phyloP scores from a whole-genome alignment of 768 basidiomycete genomes.

The Leccinum longicurvipes region DNA sequence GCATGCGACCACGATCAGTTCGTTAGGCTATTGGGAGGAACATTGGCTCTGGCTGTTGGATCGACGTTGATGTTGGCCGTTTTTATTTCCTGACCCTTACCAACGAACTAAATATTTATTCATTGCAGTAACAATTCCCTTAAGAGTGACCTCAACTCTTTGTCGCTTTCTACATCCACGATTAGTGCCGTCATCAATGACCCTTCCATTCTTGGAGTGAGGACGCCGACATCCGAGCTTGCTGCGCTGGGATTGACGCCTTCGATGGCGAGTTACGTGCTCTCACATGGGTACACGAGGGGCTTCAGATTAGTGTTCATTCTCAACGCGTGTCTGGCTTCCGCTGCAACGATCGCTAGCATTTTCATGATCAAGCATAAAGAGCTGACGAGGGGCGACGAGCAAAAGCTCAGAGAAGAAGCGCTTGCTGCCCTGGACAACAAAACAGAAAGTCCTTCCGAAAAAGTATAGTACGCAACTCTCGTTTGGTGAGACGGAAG shows the following conservation, averaged over 20 bases:
- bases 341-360: slow-evolving; percentile 51
- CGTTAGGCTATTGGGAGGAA: slow-evolving; percentile 66
- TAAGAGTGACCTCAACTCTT: slow-evolving; percentile 36
- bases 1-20: slow-evolving; percentile 40
- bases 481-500: background rate
- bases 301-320: slow-evolving; percentile 63
- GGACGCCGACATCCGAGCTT: slow-evolving; percentile 32
- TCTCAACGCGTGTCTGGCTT: slow-evolving; percentile 54
- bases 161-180: slow-evolving; percentile 36
- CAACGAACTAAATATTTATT: background rate
- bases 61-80: slow-evolving; percentile 49
- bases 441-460: background rate
- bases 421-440: slow-evolving; percentile 23
- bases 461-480: slow-evolving; percentile 2
- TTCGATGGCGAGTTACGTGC: slow-evolving; percentile 37
- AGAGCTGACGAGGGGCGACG: slow-evolving; percentile 56
- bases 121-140: slow-evolving; percentile 45
- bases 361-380: slow-evolving; percentile 60
- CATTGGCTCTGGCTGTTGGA: slow-evolving; percentile 60
- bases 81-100: slow-evolving; percentile 5
- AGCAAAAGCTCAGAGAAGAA: slow-evolving; percentile 44
- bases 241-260: slow-evolving; percentile 35
- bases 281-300: slow-evolving; percentile 48
- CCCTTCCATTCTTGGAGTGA: slow-evolving; percentile 37
- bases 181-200: slow-evolving; percentile 48